Conservation (phyloP, 129 eudicot species). For the Lactuca saligna region DNA sequence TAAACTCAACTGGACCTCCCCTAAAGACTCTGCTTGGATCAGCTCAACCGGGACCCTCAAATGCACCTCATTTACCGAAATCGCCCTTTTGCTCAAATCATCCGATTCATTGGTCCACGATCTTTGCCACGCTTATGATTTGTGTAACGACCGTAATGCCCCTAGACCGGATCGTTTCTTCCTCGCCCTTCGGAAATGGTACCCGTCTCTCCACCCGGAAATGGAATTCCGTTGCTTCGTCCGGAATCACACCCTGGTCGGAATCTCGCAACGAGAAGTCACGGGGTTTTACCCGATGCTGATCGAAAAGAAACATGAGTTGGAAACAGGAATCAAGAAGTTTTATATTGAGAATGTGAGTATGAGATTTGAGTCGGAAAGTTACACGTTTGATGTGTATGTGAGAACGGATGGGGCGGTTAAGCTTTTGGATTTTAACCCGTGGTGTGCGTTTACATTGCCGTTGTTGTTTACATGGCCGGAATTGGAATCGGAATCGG, state of each 20-base stretch:
- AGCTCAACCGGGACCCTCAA: slow-evolving; percentile 71
- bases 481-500: slow-evolving; percentile 48
- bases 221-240: slow-evolving; percentile 96
- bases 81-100: slow-evolving; percentile 63
- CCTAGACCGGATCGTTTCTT: slow-evolving; percentile 53
- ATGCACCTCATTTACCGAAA: slow-evolving; percentile 76
- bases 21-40: slow-evolving; percentile 95
- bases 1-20: slow-evolving; percentile 84
- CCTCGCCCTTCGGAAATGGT: slow-evolving; percentile 92
- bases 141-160: slow-evolving; percentile 50
- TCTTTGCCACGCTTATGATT: slow-evolving; percentile 78
- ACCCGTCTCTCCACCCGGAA: slow-evolving; percentile 68
- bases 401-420: slow-evolving; percentile 40
- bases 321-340: slow-evolving; percentile 36
- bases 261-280: slow-evolving; percentile 90
- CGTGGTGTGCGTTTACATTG: slow-evolving; percentile 77
- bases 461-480: slow-evolving; percentile 78
- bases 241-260: slow-evolving; percentile 38
- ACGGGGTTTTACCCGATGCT: slow-evolving; percentile 71
- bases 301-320: slow-evolving; percentile 40
- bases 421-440: slow-evolving; percentile 81
- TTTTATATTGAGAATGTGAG: slow-evolving; percentile 45
- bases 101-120: slow-evolving; percentile 86
- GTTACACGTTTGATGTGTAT: too few species aligned
- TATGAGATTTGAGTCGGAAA: too few species aligned